Evolutionary conservation across 345 rosid genomes (phyloP).

Genomic region (Murraya koenigii): DNA sequence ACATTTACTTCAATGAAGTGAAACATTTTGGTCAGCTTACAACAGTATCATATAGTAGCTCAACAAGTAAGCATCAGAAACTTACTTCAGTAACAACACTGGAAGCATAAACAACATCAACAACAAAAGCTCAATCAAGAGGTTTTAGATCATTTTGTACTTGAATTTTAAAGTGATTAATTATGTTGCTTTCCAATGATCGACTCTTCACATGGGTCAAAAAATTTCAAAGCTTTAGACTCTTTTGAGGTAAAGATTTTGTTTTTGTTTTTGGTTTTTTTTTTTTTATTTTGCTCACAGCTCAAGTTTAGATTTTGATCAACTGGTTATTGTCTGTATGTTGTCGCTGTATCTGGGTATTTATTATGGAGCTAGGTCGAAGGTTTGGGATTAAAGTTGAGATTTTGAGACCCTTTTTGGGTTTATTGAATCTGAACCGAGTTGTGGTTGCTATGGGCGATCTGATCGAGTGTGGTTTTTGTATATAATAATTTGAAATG

Average conservation of each 20-base stretch:
- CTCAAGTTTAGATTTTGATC: background rate
- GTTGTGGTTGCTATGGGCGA: constrained; percentile 1
- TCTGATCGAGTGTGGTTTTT: constrained; percentile 15
- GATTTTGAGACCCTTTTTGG: background rate
- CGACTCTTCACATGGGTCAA: constrained; percentile 11
- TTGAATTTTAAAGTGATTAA: background rate
- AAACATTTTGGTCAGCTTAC: background rate
- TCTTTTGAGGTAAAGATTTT: background rate
- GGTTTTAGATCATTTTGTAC: constrained; percentile 1
- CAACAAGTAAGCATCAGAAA: background rate
- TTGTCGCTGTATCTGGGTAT: background rate
- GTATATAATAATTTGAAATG: background rate
- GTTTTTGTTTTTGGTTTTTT: background rate
- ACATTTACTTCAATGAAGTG: background rate
- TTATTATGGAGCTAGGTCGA: background rate
- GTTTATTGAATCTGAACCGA: constrained; percentile 6
- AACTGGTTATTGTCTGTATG: background rate
- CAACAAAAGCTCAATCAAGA: background rate
- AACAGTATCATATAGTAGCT: background rate
- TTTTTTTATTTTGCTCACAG: background rate
- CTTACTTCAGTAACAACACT: background rate
- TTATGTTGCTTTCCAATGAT: background rate
- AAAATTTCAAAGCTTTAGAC: constrained; percentile 11
- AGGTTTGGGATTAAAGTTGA: background rate
- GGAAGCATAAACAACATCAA: background rate